Base-by-base conservation (phyloP, 169 alveolate genomes). In the Plasmodium fragile region DNA sequence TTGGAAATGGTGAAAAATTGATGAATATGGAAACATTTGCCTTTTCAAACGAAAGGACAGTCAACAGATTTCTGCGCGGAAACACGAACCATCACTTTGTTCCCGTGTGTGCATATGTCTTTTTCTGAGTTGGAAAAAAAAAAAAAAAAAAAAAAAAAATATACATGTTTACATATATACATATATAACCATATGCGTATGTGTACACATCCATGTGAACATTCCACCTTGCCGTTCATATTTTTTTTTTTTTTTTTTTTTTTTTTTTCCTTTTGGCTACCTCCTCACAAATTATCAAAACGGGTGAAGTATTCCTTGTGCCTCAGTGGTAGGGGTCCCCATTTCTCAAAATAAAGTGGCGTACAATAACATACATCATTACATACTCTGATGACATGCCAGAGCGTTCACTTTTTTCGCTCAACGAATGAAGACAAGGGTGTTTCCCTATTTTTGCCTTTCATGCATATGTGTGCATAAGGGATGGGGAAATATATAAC, bases 401-500 rank as follows among this genome's bases (percentile, higher is more conserved):
- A 34, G 32, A 36, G 4, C 30, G 28, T 77, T 77, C 30, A 39
- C 28, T 16, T 45, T 39, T 77, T 77, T 77, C 25, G 83, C 36
- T 13, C 10, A 77, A 77, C 53, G 69, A 77, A 34, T 45, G 55
- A 45, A 45, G 55, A 34, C 32, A 77, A 77, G 34, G 43, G 11
- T 41, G 53, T 77, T 32, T 77, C 30, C n/a, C 1, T 41, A 52
- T 53, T 30, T 81, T 28, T 53, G 4, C 65, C 36, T 81, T 81
- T 81, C 53, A 81, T 81, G 89, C 89, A 81, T 41, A 81, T 52
- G 73, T 81, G 89, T 81, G 89, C 89, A 81, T 22, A 53, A 8
- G 77, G 32, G 55, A 53, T 1, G 41, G 41, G 52, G 41, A 10
- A 11, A 72, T 11, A 79, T 79, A 18, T 45, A 41, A 5, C 84